Conservation (phyloP, 192 early-diverging fungal species). For the Podila horticola region DNA sequence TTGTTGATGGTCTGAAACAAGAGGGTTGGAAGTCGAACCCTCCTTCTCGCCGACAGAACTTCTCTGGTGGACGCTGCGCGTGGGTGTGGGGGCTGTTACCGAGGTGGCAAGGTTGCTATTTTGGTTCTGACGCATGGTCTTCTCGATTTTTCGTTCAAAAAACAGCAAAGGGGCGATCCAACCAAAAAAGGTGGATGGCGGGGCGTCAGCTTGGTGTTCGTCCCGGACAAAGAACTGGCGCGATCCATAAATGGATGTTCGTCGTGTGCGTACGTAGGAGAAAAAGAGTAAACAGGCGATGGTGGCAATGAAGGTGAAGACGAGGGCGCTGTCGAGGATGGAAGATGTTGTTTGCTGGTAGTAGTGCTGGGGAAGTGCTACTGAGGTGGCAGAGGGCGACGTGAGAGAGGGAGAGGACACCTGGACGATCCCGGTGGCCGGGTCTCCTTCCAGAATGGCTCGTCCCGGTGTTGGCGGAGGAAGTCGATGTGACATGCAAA, state of each 20-base stretch:
- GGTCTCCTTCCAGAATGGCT: too few relatives aligned
- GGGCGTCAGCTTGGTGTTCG: slow-evolving; percentile 10
- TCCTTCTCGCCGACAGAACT: background rate
- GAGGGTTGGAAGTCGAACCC: too few relatives aligned
- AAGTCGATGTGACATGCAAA: too few relatives aligned
- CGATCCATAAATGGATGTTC: slow-evolving; percentile 15
- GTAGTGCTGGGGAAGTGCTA: background rate
- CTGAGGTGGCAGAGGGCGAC: too few relatives aligned
- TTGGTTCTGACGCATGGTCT: background rate
- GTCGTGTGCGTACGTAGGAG: slow-evolving; percentile 10
- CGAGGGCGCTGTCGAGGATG: slow-evolving; percentile 4
- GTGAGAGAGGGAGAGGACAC: too few relatives aligned
- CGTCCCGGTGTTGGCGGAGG: too few relatives aligned
- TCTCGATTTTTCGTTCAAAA: slow-evolving; percentile 5
- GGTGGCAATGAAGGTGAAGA: background rate
- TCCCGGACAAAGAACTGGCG: slow-evolving; percentile 24
- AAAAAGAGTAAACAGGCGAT: slow-evolving; percentile 5
- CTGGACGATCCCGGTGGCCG: too few relatives aligned
- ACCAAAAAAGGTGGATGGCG: slow-evolving; percentile 1
- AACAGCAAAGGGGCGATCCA: slow-evolving; percentile 13
- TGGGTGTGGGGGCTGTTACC: background rate
- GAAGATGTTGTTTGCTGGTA: slow-evolving; percentile 24
- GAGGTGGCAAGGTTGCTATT: background rate
- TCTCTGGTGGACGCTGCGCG: background rate
- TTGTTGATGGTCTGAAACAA: too few relatives aligned